A percentile compares a stretch with the other conserved stretches of the same genome.
phyloP scores from a whole-genome alignment of 2,329 filamentous ascomycete genomes.

The Aspergillus calidoustus region DNA sequence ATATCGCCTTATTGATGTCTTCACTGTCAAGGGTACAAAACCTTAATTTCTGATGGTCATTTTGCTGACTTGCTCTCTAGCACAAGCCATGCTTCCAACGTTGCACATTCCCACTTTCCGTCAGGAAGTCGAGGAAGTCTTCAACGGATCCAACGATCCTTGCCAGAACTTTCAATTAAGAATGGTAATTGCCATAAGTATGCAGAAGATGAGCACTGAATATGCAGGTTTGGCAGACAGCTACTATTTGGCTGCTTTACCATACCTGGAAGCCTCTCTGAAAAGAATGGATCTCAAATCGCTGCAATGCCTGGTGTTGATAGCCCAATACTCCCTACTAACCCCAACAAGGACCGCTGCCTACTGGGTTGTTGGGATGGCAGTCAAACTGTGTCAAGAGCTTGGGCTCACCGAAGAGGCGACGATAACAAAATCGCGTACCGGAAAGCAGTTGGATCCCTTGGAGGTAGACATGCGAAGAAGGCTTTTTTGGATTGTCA shows the following conservation, averaged over 20 bases:
- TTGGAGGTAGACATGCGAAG: conserved; percentile 88
- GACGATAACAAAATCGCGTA: conserved; percentile 71
- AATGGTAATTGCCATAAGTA: conserved; percentile 91
- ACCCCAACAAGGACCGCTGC: conserved; percentile 91
- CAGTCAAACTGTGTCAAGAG: conserved; percentile 85
- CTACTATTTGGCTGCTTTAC: conserved; percentile 89
- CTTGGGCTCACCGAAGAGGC: conserved; percentile 86
- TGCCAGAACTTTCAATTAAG: conserved; percentile 87
- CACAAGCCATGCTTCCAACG: conserved; percentile 84
- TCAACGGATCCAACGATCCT: conserved; percentile 73
- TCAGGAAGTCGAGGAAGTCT: conserved; percentile 78
- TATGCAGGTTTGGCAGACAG: conserved; percentile 95
- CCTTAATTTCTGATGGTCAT: background rate
- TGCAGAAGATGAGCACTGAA: conserved; percentile 86
- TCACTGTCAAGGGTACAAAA: conserved; percentile 75
- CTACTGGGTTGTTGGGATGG: conserved; percentile 90
- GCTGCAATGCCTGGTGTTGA: conserved; percentile 83
- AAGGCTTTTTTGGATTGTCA: conserved; percentile 83
- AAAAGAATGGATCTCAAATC: conserved; percentile 89
- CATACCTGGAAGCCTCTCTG: conserved; percentile 79
- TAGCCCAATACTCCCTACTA: conserved; percentile 88
- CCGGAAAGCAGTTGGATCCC: conserved; percentile 66
- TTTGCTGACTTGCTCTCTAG: conserved; percentile 52
- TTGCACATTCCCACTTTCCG: conserved; percentile 83
- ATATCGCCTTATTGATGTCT: conserved; percentile 80